phyloP scores from a whole-genome alignment of 176 grass and related monocot genomes.

The Juncus inflexus region DNA sequence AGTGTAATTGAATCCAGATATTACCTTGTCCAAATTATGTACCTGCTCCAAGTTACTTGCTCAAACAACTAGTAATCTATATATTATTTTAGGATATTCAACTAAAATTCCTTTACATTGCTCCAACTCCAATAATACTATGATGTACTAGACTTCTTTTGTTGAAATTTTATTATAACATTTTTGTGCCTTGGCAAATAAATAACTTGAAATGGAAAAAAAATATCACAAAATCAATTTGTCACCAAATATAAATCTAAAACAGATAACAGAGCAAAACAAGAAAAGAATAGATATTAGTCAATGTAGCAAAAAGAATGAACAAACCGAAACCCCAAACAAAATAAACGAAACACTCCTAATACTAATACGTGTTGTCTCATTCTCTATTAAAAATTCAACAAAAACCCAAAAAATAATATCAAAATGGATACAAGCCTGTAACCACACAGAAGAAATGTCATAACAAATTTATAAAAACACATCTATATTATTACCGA shows the following conservation, averaged over 20 bases:
- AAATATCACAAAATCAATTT: background rate
- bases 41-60: conserved; percentile 22
- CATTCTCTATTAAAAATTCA: conserved; percentile 26
- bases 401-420: conserved; percentile 7
- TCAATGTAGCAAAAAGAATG: conserved; percentile 2
- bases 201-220: too few species aligned
- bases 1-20: background rate
- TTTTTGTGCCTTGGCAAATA: too few species aligned
- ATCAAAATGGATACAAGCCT: conserved; percentile 28
- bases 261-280: background rate
- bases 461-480: conserved; percentile 24
- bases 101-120: conserved; percentile 13
- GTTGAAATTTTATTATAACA: too few species aligned
- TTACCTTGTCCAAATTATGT: background rate
- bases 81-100: conserved; percentile 9
- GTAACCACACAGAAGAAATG: conserved; percentile 10
- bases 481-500: conserved; percentile 15
- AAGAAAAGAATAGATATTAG: conserved; percentile 23
- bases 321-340: conserved; percentile 6
- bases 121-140: conserved; percentile 28
- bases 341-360: conserved; percentile 3
- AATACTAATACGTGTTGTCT: conserved; percentile 2
- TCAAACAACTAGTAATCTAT: conserved; percentile 15
- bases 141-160: too few species aligned
- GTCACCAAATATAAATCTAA: background rate